Evolutionary conservation across 2,329 filamentous ascomycete species (phyloP).

Genomic region (Myriosclerotinia duriaeana): DNA sequence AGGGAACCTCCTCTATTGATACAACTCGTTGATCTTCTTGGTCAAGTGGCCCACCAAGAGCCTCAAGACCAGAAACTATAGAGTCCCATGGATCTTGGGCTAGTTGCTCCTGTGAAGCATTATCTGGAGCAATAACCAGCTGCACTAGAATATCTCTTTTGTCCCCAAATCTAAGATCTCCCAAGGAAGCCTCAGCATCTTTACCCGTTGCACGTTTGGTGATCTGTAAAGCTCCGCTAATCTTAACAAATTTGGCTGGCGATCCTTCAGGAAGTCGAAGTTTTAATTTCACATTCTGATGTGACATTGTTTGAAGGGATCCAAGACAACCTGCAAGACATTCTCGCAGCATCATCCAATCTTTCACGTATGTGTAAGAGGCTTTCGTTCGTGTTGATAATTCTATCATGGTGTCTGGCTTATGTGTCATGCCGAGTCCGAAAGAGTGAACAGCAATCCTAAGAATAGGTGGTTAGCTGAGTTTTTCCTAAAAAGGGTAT

Average conservation of each 20-base stretch:
- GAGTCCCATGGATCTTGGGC: slow-evolving; percentile 97
- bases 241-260: slow-evolving; percentile 97
- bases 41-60: slow-evolving; percentile 82
- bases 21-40: slow-evolving; percentile 78
- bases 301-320: slow-evolving; percentile 88
- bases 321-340: slow-evolving; percentile 92
- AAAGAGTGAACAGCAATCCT: slow-evolving; percentile 96
- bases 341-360: slow-evolving; percentile 99
- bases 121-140: slow-evolving; percentile 87
- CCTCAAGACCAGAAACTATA: slow-evolving; percentile 92
- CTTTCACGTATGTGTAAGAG: slow-evolving; percentile 96
- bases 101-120: slow-evolving; percentile 71
- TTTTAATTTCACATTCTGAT: slow-evolving; percentile 96
- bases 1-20: slow-evolving; percentile 89
- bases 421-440: slow-evolving; percentile 92
- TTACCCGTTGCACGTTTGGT: slow-evolving; percentile 93
- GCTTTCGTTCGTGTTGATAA: slow-evolving; percentile 93
- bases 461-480: slow-evolving; percentile 35
- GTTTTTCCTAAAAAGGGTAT: slow-evolving; percentile 9
- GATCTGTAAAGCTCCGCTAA: slow-evolving; percentile 91
- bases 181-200: slow-evolving; percentile 88
- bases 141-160: slow-evolving; percentile 93
- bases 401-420: slow-evolving; percentile 98
- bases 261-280: slow-evolving; percentile 92
- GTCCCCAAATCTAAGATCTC: slow-evolving; percentile 91